phyloP scores from a whole-genome alignment of 139 green algal species.

The Closterium sp. region DNA sequence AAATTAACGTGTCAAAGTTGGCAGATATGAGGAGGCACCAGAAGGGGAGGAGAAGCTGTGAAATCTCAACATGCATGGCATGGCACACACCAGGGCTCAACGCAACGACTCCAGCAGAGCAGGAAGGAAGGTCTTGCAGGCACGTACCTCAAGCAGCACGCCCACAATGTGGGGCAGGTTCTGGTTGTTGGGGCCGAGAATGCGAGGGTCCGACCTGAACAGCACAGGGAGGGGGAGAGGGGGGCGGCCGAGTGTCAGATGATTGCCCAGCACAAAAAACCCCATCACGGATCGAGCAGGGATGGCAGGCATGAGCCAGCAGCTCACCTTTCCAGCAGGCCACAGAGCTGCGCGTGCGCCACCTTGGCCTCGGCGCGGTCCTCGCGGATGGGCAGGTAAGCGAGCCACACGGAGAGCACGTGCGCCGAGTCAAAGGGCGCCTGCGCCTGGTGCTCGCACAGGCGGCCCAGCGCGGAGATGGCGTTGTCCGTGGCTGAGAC shows the following conservation, averaged over 20 bases:
- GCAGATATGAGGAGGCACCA: no score
- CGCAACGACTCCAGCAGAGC: background rate
- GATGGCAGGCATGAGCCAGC: background rate
- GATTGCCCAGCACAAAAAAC: no score
- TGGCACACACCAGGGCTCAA: background rate
- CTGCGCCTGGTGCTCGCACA: slow-evolving; percentile 51
- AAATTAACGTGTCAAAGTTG: no score
- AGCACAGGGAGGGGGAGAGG: background rate
- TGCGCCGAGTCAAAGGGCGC: slow-evolving; percentile 26
- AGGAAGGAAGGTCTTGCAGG: background rate
- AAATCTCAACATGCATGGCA: no score
- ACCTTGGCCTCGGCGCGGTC: slow-evolving; percentile 49
- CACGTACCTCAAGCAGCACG: slow-evolving; percentile 48
- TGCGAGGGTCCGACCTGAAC: slow-evolving; percentile 8
- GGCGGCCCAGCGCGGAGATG: slow-evolving; percentile 53
- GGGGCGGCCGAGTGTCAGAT: background rate
- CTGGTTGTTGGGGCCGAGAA: slow-evolving; percentile 40
- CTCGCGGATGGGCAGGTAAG: slow-evolving; percentile 36
- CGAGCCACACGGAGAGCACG: slow-evolving; percentile 41
- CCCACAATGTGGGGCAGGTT: slow-evolving; percentile 36
- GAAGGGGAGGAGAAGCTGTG: no score
- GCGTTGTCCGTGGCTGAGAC: slow-evolving; percentile 55
- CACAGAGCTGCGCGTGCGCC: slow-evolving; percentile 78
- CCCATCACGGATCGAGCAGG: background rate
- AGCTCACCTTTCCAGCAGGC: slow-evolving; percentile 33